Percentiles rank a stretch among this genome's conserved stretches.
Conservation (phyloP, 1,284 basidiomycete genomes). For the Marasmius sp. region DNA sequence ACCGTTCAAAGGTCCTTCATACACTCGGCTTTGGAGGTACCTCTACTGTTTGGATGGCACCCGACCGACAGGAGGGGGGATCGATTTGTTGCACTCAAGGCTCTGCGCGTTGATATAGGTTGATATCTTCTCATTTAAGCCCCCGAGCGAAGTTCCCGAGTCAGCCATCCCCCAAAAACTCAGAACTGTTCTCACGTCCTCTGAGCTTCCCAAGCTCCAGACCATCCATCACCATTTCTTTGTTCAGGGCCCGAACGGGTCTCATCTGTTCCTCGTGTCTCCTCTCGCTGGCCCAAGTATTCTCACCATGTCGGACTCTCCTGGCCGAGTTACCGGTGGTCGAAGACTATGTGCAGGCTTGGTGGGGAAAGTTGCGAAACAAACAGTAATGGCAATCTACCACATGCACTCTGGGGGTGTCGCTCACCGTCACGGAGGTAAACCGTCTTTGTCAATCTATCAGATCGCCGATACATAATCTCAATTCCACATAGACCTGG, state of each 20-base stretch:
- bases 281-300: conserved; percentile 33
- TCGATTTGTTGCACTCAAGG: conserved; percentile 34
- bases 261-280: conserved; percentile 29
- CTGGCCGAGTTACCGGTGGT: conserved; percentile 27
- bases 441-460: conserved; percentile 3
- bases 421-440: conserved; percentile 39
- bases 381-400: conserved; percentile 23
- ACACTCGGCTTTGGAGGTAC: conserved; percentile 40
- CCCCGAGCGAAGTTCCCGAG: conserved; percentile 22
- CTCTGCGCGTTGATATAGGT: conserved; percentile 30
- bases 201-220: conserved; percentile 15
- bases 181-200: neutral
- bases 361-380: conserved; percentile 30
- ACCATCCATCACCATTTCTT: conserved; percentile 28
- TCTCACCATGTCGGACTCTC: conserved; percentile 28
- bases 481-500: conserved; percentile 28
- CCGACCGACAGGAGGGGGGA: conserved; percentile 24
- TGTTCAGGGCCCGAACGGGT: conserved; percentile 31
- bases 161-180: conserved; percentile 21
- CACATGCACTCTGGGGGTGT: conserved; percentile 30
- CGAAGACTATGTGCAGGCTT: conserved; percentile 28
- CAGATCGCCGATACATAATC: conserved; percentile 1
- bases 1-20: conserved; percentile 35
- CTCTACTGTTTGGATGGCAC: conserved; percentile 41
- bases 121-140: conserved; percentile 22